These are phyloP conservation scores for Coniochaeta ligniaria DNA, from an alignment of 2,329 filamentous ascomycete species.

Conservation along the genomic window DNA sequence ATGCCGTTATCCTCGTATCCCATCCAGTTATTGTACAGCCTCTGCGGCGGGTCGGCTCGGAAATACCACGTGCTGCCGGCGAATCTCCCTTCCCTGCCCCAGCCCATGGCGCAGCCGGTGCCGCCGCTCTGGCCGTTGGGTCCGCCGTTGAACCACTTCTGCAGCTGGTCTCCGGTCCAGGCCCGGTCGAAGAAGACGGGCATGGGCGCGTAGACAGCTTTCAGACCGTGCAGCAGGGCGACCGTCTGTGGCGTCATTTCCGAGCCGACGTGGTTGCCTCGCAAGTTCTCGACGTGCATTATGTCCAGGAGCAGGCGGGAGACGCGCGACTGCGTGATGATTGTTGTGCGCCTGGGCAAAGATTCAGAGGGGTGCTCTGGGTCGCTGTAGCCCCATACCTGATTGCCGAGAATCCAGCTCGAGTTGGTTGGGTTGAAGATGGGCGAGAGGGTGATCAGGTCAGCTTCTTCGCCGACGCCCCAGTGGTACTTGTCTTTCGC, in stretches of 20 bases:
- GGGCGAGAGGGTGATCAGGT: constrained; percentile 56
- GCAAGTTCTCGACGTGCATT: constrained; percentile 71
- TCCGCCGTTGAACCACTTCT: constrained; percentile 54
- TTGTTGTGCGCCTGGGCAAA: constrained; percentile 66
- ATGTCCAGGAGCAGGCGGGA: constrained; percentile 65
- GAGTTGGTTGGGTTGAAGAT: constrained; percentile 70
- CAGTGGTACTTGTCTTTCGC: constrained; percentile 18
- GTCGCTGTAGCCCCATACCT: constrained; percentile 60
- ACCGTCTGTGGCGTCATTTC: constrained; percentile 74
- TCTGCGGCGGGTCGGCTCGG: constrained; percentile 47
- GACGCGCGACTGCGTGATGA: constrained; percentile 68
- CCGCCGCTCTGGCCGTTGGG: constrained; percentile 46
- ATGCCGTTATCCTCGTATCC: constrained; percentile 49
- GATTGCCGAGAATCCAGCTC: constrained; percentile 63
- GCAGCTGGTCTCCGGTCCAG: constrained; percentile 50
- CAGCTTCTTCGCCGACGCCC: constrained; percentile 23
- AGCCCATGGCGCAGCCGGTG: constrained; percentile 49
- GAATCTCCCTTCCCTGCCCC: constrained; percentile 51
- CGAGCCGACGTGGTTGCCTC: constrained; percentile 68
- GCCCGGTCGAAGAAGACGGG: constrained; percentile 73
- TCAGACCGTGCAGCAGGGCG: constrained; percentile 69
- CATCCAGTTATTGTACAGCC: constrained; percentile 57
- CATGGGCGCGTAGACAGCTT: constrained; percentile 71
- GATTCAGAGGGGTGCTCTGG: constrained; percentile 39
- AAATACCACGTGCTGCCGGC: constrained; percentile 56